These are phyloP conservation scores for Aspergillus sp. DNA, from an alignment of 2,329 filamentous ascomycete genomes.

Conservation along the genomic window DNA sequence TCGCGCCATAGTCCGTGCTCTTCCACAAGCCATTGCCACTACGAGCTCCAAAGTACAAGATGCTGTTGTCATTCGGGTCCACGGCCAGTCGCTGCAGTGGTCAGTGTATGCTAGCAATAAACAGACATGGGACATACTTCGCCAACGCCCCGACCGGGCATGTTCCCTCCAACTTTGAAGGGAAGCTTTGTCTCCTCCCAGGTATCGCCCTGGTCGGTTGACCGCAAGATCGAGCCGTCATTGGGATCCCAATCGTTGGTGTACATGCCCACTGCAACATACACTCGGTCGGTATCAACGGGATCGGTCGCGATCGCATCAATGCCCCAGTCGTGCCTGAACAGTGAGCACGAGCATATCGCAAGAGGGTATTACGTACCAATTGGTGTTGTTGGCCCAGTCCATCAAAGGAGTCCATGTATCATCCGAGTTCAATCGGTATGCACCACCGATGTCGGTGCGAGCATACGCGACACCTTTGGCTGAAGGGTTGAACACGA, in stretches of 20 bases:
- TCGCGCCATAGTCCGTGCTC: slow-evolving; percentile 58
- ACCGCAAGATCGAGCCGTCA: slow-evolving; percentile 57
- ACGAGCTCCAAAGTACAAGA: slow-evolving; percentile 61
- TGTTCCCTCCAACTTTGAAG: slow-evolving; percentile 65
- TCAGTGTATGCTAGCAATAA: background rate
- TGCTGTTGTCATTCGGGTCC: slow-evolving; percentile 59
- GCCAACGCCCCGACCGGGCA: slow-evolving; percentile 62
- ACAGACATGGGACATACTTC: slow-evolving; percentile 36
- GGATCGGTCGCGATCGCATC: slow-evolving; percentile 58
- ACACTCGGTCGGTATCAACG: slow-evolving; percentile 54
- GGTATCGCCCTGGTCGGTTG: slow-evolving; percentile 56
- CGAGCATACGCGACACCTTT: slow-evolving; percentile 58
- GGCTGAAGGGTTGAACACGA: slow-evolving; percentile 54
- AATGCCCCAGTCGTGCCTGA: slow-evolving; percentile 52
- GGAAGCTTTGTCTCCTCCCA: slow-evolving; percentile 54
- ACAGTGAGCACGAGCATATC: background rate
- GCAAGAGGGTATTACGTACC: slow-evolving; percentile 34
- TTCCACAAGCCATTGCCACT: slow-evolving; percentile 63
- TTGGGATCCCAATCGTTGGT: slow-evolving; percentile 63
- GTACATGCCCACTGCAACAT: slow-evolving; percentile 59
- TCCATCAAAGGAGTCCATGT: slow-evolving; percentile 60
- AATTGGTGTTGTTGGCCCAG: slow-evolving; percentile 48
- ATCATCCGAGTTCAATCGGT: slow-evolving; percentile 58
- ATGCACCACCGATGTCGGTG: slow-evolving; percentile 61
- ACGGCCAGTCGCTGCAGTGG: slow-evolving; percentile 52